Base-by-base conservation (phyloP, 306 rosid genomes). In the Casuarina equisetifolia region DNA sequence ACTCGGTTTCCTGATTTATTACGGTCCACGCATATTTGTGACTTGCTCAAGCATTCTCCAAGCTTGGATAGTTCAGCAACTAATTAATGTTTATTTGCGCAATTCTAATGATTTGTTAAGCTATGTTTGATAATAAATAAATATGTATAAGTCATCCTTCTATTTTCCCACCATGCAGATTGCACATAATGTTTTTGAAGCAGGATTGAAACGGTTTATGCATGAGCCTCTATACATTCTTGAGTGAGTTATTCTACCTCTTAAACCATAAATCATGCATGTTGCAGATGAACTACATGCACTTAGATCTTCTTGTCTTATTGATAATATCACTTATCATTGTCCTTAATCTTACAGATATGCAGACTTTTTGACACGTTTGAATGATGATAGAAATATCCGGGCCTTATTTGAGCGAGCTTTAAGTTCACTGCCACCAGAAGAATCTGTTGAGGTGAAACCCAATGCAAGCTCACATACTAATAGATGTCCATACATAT, bases 381-480 rank as follows among this genome's bases (percentile, higher is more conserved):
- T 95, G 86, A 95, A 95, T 82, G 98, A 92, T 82, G 97, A 95
- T 85, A 89, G 90, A 85, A 92, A 95, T 77, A 91, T 95, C 78
- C 89, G 97, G n/a, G 98, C 98, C 73, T 88, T 95, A 72, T 95
- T 95, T 80, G 98, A 95, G 88, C 88, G 97, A 75, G 93, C 98
- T 61, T 74, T 95, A 73, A 95, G 98, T 82, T 78, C 97, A 40
- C 91, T 95, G 73, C 93, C 89, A 46, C 87, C 91, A 19, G 90
- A 95, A 67, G 85, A 87, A 67, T 92, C 98, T 6, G 86, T 89
- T 68, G 98, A 95, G 98, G 98, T 89, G 87, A 78, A 70, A 58
- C 57, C 54, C 57, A 12, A 49, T 50, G 76, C 44, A 46, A 10
- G 9, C 50, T 6, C 50, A 7, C 50, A 46, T 32, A 66, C 11